phyloP scores from a whole-genome alignment of 2,329 filamentous ascomycete species.

The Blastomyces emzantsi region DNA sequence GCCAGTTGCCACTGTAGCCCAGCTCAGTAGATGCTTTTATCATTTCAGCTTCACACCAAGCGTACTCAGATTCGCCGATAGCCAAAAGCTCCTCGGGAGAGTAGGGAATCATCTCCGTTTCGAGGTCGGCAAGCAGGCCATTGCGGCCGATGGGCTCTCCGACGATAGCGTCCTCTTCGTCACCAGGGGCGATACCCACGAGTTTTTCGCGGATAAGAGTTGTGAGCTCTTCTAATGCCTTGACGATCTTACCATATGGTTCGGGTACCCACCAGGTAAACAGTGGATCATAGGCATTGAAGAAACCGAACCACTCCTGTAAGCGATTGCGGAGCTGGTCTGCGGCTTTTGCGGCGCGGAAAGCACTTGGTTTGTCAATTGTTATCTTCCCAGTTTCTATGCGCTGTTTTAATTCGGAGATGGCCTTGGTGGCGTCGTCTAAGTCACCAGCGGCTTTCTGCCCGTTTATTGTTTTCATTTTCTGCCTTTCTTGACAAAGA shows the following conservation, averaged over 20 bases:
- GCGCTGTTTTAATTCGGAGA: constrained; percentile 27
- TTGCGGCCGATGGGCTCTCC: constrained; percentile 49
- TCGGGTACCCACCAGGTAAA: constrained; percentile 50
- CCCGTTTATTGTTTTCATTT: constrained; percentile 37
- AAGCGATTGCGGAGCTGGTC: constrained; percentile 36
- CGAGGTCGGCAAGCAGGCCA: constrained; percentile 45
- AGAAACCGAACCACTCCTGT: constrained; percentile 44
- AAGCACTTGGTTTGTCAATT: constrained; percentile 37
- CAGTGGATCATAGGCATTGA: constrained; percentile 46
- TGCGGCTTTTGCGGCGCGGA: constrained; percentile 40
- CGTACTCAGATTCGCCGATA: constrained; percentile 45
- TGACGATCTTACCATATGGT: constrained; percentile 37
- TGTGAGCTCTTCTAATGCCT: constrained; percentile 30
- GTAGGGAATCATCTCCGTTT: constrained; percentile 51
- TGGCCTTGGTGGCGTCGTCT: constrained; percentile 26
- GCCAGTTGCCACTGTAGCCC: constrained; percentile 44
- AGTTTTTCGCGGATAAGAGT: constrained; percentile 35
- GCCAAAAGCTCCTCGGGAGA: constrained; percentile 47
- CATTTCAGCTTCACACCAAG: constrained; percentile 51
- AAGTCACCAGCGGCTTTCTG: constrained; percentile 39
- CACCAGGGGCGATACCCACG: constrained; percentile 37
- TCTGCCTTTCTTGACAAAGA: constrained; percentile 43
- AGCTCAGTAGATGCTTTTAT: constrained; percentile 42
- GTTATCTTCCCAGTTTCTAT: constrained; percentile 30
- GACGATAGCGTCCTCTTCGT: constrained; percentile 44